phyloP scores from a whole-genome alignment of 2,329 filamentous ascomycete genomes.

The Furcasterigmium sp. region DNA sequence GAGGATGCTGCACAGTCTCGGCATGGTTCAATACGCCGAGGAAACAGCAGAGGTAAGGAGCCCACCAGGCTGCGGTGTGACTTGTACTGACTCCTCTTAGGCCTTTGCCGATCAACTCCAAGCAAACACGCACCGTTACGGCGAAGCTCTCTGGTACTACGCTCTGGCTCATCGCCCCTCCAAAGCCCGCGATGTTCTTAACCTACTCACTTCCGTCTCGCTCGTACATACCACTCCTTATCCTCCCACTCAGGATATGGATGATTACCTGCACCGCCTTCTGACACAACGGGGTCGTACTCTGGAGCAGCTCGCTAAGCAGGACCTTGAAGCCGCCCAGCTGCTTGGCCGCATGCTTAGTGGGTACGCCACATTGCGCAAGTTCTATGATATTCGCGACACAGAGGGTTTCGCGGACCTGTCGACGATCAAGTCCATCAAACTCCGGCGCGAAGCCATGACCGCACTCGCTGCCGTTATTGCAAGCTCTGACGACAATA shows the following conservation, averaged over 20 bases:
- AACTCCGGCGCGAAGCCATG: conserved; percentile 64
- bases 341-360: conserved; percentile 81
- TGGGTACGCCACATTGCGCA: conserved; percentile 85
- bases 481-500: conserved; percentile 80
- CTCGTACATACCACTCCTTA: conserved; percentile 80
- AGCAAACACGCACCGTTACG: conserved; percentile 69
- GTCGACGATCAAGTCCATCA: conserved; percentile 38
- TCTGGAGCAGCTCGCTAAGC: conserved; percentile 64
- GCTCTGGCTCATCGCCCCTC: conserved; percentile 72
- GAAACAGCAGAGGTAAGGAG: conserved; percentile 71
- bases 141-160: conserved; percentile 85
- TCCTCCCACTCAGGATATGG: conserved; percentile 66
- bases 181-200: conserved; percentile 81
- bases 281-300: conserved; percentile 67
- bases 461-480: conserved; percentile 77
- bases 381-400: conserved; percentile 87
- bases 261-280: conserved; percentile 64
- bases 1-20: conserved; percentile 69
- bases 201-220: conserved; percentile 81
- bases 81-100: conserved; percentile 45
- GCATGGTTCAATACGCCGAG: conserved; percentile 72
- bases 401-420: conserved; percentile 17
- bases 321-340: conserved; percentile 76
- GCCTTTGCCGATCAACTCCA: conserved; percentile 77
- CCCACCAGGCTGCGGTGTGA: too few species aligned